Percentiles rank a stretch among this genome's conserved stretches.
These are phyloP conservation scores for Carex littledalei DNA, from an alignment of 176 grass and related monocot genomes.

Conservation along the genomic window DNA sequence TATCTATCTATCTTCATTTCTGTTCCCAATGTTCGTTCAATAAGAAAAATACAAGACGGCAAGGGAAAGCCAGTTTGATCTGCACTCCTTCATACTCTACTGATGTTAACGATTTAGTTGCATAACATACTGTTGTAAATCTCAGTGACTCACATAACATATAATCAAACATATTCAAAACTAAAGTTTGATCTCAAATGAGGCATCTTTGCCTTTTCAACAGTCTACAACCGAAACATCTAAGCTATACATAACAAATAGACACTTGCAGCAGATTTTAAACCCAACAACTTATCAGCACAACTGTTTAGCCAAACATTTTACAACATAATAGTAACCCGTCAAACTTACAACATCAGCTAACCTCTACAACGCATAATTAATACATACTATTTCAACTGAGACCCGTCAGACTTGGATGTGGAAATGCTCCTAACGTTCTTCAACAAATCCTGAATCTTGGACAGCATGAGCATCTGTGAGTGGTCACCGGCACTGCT, in stretches of 20 bases:
- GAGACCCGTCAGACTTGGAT: constrained; percentile 40
- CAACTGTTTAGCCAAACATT: neutral
- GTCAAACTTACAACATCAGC: constrained; percentile 29
- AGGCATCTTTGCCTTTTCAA: neutral
- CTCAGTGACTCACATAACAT: neutral
- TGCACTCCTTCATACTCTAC: neutral
- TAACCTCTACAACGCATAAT: neutral
- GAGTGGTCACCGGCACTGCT: constrained; percentile 27
- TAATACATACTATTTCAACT: constrained; percentile 26
- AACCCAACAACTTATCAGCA: constrained; percentile 8
- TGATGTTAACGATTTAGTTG: neutral
- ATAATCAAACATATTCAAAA: constrained; percentile 9
- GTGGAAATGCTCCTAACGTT: constrained; percentile 44
- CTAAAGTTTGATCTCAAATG: neutral
- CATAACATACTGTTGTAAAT: neutral
- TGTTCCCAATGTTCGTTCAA: neutral
- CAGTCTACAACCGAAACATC: constrained; percentile 8
- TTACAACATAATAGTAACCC: neutral
- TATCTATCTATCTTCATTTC: neutral
- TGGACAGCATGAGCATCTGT: constrained; percentile 62
- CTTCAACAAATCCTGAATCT: constrained; percentile 83
- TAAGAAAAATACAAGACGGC: neutral
- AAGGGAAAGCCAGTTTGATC: neutral
- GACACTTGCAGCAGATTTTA: neutral
- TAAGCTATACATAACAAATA: constrained; percentile 30